Base-by-base conservation (phyloP, 306 rosid genomes). In the Inga laurina region DNA sequence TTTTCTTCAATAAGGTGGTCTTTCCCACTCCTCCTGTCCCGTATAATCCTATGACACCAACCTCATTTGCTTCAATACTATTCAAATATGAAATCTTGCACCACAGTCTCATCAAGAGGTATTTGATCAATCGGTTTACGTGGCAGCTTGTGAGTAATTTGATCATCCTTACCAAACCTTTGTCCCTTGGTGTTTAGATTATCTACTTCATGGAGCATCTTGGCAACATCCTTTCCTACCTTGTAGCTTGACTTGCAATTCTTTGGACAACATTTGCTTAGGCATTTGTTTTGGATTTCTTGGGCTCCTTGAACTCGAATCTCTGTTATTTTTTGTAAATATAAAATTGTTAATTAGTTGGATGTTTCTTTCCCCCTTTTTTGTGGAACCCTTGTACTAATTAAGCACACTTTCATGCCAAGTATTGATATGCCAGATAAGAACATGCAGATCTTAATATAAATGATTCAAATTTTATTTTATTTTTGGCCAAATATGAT, bases 21-120 rank as follows among this genome's bases (percentile, higher is more conserved):
- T 84, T 84, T 2, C 87, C 87, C 0, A 2, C 65, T 0, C 87
- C 83, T 1, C 77, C 87, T 65, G 82, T 88, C 18, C 89, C 91
- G 12, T 70, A 80, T 5, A 86, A 21, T 0, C 82, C 84, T 15
- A 83, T 49, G 4, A 15, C 67, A 21, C 79, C 81, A 49, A 70
- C 51, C 8, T 32, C 43, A 3, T 70, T 74, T 27, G 21, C 41
- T 68, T 62, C 45, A n/a, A 81, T 6, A 14, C 39, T 52, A 1
- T 62, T 64, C 48, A 37, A 83, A 30, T 64, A 79, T 21, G 11
- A 21, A 48, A 49, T 79, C 75, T 46, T 45, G 66, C 13, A 74
- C 74, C 6, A 52, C 69, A 0, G 43, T 35, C 4, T 37, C 41
- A 13, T 0, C 39, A 21, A 5, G 1, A n/a, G 82, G 84, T n/a